Base-by-base conservation (phyloP, 768 basidiomycete species). In the Candolleomyces efflorescens region DNA sequence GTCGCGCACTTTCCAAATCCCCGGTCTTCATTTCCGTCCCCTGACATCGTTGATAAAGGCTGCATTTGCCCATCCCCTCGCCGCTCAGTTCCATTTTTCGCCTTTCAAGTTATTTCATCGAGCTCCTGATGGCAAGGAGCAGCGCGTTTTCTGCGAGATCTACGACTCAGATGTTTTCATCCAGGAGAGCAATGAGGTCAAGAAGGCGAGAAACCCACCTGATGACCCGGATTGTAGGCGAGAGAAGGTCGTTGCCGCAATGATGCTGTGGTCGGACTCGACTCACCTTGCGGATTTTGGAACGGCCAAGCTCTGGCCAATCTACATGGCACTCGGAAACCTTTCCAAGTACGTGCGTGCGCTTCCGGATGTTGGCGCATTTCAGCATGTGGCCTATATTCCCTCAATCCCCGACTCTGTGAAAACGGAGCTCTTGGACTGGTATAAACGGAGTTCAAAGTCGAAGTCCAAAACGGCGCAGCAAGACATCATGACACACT, bases 251-350 rank as follows among this genome's bases (percentile, higher is more conserved):
- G 46, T 76, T 59, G 66, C 64, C 0, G 62, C 63, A 2, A 58
- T 71, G 1, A 70, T 71, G 62, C 59, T 72, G 12, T 73, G 66
- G 61, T 76, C 72, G 0, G 73, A 75, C 56, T 67, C 68, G 0
- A 77, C 73, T 0, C 71, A 73, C 55, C 65, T 76, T 9, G 58
- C 72, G 0, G 62, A 65, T 4, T 78, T 78, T 59, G 74, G 75
- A 0, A 65, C 54, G 26, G 68, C 72, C 0, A 62, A 64, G 0
- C 62, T 76, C 6, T 79, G 75, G 77, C 78, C 77, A 2, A 53
- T 75, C 0, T 81, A 80, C 54, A 39, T 71, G 0, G 73, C 58
- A 45, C 67, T 77, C 50, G 74, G 74, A 0, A 72, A 73, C 27
- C 64, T 71, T 12, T 76, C 72, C 1, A 79, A 80, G 55, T 75